These are phyloP conservation scores for Penicillium samsonianum DNA, from an alignment of 495 filamentous ascomycete genomes.

Conservation along the genomic window DNA sequence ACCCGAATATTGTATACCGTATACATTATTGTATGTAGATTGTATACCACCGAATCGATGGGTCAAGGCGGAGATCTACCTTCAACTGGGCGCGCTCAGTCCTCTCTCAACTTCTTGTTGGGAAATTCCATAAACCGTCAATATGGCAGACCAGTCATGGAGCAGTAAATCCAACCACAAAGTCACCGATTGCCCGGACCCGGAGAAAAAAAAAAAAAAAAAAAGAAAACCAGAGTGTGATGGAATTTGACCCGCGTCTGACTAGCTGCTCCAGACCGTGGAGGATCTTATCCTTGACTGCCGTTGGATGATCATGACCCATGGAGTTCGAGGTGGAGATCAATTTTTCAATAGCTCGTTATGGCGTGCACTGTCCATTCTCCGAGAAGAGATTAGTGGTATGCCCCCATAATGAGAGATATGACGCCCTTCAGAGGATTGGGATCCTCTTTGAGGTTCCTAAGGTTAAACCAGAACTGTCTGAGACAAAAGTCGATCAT, in stretches of 20 bases:
- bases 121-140: not conserved
- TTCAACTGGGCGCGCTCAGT: constrained; percentile 12
- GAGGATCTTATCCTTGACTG: constrained; percentile 12
- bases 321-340: constrained; percentile 13
- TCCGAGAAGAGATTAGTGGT: not conserved
- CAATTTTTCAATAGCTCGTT: constrained; percentile 24
- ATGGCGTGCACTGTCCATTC: constrained; percentile 12
- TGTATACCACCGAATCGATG: not conserved
- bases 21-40: not conserved
- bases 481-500: not conserved
- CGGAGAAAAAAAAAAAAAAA: not conserved
- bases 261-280: constrained; percentile 4
- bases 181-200: constrained; percentile 3
- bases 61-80: constrained; percentile 14
- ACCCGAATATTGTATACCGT: not conserved
- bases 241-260: not conserved
- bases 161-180: not conserved
- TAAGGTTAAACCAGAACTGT: not conserved
- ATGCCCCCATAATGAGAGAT: not conserved
- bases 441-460: not conserved
- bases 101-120: constrained; percentile 1
- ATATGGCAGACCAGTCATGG: not conserved
- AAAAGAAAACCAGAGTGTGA: not conserved
- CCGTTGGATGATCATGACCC: constrained; percentile 19
- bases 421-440: constrained; percentile 1